A percentile compares a stretch with the other conserved stretches of the same genome.
Evolutionary conservation across 345 rosid genomes (phyloP).

Genomic region (Acer saccharum): DNA sequence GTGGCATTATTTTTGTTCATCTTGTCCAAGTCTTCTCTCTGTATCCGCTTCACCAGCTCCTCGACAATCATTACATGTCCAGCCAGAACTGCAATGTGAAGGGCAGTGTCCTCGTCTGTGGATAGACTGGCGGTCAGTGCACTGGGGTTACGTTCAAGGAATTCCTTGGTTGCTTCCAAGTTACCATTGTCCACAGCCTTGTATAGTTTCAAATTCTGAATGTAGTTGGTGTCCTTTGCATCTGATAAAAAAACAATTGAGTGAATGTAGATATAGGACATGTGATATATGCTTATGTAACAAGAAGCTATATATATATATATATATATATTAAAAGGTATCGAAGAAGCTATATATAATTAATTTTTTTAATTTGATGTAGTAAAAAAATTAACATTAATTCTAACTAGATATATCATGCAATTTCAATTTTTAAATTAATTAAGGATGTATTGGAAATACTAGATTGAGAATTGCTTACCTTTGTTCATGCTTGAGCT

Average conservation of each 20-base stretch:
- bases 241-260: not conserved
- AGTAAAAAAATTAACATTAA: no score
- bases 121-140: constrained; percentile 40
- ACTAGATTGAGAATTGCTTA: not conserved
- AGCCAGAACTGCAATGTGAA: constrained; percentile 66
- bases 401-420: no score
- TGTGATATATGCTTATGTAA: no score
- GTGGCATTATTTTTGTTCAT: constrained; percentile 51
- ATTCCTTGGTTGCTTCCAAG: constrained; percentile 42
- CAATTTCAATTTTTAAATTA: not conserved
- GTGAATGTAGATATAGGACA: no score
- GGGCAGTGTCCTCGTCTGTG: constrained; percentile 56
- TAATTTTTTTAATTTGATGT: no score
- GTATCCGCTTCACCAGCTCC: constrained; percentile 42
- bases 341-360: no score
- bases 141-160: constrained; percentile 38
- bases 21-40: constrained; percentile 23
- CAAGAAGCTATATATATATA: no score
- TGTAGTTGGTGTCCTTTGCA: constrained; percentile 12
- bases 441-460: not conserved
- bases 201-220: constrained; percentile 45
- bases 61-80: constrained; percentile 61
- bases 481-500: constrained; percentile 7
- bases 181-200: constrained; percentile 63
- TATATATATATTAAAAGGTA: no score